These are phyloP conservation scores for Pleodorina starrii DNA, from an alignment of 139 green algal genomes.

Conservation along the genomic window DNA sequence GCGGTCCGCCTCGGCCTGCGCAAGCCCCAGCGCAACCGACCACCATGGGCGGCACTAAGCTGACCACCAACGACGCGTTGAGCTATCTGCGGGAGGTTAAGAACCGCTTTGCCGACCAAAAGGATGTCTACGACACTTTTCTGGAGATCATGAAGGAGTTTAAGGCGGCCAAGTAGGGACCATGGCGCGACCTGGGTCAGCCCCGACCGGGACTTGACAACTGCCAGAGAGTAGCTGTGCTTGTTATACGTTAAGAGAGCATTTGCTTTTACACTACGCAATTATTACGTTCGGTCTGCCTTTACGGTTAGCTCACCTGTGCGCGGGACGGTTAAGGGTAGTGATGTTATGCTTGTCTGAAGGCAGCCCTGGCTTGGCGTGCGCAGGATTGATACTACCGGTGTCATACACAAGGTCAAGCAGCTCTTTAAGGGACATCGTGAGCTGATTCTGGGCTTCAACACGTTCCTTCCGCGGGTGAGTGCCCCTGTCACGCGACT, in stretches of 20 bases:
- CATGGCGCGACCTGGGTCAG: slow-evolving; percentile 49
- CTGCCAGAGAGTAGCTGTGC: not conserved
- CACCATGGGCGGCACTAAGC: slow-evolving; percentile 49
- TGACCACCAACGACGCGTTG: slow-evolving; percentile 86
- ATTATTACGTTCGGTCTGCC: not conserved
- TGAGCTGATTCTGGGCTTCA: slow-evolving; percentile 99
- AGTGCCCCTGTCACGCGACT: not conserved
- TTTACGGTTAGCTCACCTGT: not conserved
- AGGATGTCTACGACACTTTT: slow-evolving; percentile 94
- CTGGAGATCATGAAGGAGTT: slow-evolving; percentile 99
- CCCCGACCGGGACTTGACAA: slow-evolving; percentile 8
- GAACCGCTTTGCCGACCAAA: slow-evolving; percentile 86
- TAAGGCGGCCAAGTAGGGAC: slow-evolving; percentile 91
- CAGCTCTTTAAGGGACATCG: slow-evolving; percentile 94
- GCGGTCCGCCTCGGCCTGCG: slow-evolving; percentile 28
- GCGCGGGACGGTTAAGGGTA: slow-evolving; percentile 35
- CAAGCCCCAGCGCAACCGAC: slow-evolving; percentile 45
- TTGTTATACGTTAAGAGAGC: not conserved
- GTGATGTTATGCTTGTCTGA: not conserved
- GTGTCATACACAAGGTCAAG: slow-evolving; percentile 97
- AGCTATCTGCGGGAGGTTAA: slow-evolving; percentile 84
- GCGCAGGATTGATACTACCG: slow-evolving; percentile 95
- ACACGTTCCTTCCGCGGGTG: slow-evolving; percentile 98
- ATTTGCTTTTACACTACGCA: not conserved
- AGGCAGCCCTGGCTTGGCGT: not conserved